A percentile compares a stretch with the other conserved stretches of the same genome.
phyloP scores from a whole-genome alignment of 805 yeast genomes.

The Tetrapisispora namnaoensis region DNA sequence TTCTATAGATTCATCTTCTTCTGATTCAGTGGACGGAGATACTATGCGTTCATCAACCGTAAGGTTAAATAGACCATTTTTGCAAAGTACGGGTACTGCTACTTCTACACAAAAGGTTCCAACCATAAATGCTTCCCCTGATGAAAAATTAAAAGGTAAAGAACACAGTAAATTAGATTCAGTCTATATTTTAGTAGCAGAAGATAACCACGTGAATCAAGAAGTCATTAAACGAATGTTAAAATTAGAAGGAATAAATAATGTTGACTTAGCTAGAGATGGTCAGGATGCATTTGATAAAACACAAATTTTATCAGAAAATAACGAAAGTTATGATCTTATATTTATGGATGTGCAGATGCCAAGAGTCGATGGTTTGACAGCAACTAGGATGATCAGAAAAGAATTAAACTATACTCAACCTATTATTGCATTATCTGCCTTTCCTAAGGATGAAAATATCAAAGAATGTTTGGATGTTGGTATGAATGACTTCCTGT shows the following conservation, averaged over 20 bases:
- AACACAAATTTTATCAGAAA: slow-evolving; percentile 40
- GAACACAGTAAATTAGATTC: slow-evolving; percentile 15
- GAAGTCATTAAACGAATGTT: slow-evolving; percentile 90
- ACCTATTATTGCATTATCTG: slow-evolving; percentile 91
- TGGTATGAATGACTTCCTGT: slow-evolving; percentile 86
- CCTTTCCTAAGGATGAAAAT: slow-evolving; percentile 88
- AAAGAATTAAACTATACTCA: slow-evolving; percentile 47
- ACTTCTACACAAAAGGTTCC: slow-evolving; percentile 21
- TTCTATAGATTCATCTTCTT: not conserved
- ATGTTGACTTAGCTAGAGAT: slow-evolving; percentile 73
- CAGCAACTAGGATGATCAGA: slow-evolving; percentile 70
- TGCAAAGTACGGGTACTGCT: slow-evolving; percentile 35
- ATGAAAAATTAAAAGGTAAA: not conserved
- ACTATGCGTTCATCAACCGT: slow-evolving; percentile 3
- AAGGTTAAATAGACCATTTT: slow-evolving; percentile 27
- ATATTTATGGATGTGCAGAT: slow-evolving; percentile 96
- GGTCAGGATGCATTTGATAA: slow-evolving; percentile 80
- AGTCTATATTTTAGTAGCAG: slow-evolving; percentile 67
- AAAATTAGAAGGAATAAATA: slow-evolving; percentile 64
- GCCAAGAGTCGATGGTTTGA: slow-evolving; percentile 87
- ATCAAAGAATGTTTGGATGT: slow-evolving; percentile 73
- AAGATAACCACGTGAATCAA: slow-evolving; percentile 88
- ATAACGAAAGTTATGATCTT: slow-evolving; percentile 48
- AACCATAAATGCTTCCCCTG: slow-evolving; percentile 12
- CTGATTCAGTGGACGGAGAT: not conserved